Conservation (phyloP, 169 alveolate genomes). For the Plasmodium vivax region DNA sequence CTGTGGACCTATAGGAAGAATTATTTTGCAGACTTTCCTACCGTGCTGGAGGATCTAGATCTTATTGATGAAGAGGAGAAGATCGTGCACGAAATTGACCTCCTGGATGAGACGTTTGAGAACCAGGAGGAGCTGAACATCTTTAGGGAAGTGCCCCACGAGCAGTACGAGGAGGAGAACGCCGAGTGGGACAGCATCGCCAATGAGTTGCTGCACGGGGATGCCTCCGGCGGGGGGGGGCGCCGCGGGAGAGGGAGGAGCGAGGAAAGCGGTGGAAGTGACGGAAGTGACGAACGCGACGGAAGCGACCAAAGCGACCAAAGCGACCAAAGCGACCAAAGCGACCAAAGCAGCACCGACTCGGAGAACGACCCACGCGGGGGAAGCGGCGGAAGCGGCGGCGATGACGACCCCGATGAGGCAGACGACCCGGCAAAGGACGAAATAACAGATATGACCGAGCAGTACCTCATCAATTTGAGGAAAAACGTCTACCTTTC, state of each 20-base stretch:
- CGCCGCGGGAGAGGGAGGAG: not conserved
- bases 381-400: conserved; percentile 85
- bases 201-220: conserved; percentile 92
- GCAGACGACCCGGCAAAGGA: conserved; percentile 76
- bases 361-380: conserved; percentile 71
- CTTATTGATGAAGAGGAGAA: conserved; percentile 97
- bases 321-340: not conserved
- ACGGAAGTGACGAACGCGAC: not conserved
- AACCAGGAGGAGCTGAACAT: conserved; percentile 94
- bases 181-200: conserved; percentile 93
- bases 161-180: conserved; percentile 92
- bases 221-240: conserved; percentile 54
- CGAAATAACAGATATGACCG: conserved; percentile 92
- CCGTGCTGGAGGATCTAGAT: conserved; percentile 93
- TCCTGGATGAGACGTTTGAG: conserved; percentile 92
- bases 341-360: conserved; percentile 71
- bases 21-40: conserved; percentile 90
- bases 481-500: conserved; percentile 96
- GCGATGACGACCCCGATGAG: conserved; percentile 84
- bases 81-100: conserved; percentile 95
- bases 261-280: conserved; percentile 8
- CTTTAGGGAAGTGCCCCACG: conserved; percentile 92
- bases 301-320: conserved; percentile 60
- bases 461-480: conserved; percentile 94
- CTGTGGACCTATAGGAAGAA: conserved; percentile 94